Conservation (phyloP, 1,139 yeast species). For the Yamadazyma songkhlaensis region DNA sequence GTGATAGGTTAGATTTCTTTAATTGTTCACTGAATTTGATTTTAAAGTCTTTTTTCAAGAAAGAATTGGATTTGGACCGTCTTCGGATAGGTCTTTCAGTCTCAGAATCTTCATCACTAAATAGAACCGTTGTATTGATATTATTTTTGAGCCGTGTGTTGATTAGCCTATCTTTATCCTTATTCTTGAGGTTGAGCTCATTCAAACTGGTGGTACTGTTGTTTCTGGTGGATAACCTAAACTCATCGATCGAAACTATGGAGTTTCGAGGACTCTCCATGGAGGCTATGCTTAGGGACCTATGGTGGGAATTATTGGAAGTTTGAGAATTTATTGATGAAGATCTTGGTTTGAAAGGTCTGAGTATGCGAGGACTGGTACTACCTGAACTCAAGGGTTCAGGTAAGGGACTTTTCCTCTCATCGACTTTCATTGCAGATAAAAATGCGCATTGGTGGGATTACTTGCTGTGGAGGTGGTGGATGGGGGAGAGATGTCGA, state of each 20-base stretch:
- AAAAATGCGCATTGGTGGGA: not conserved
- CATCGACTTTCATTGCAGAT: slow-evolving; percentile 8
- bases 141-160: slow-evolving; percentile 19
- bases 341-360: slow-evolving; percentile 23
- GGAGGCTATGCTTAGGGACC: slow-evolving; percentile 40
- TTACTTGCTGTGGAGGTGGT: no score
- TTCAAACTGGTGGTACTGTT: slow-evolving; percentile 31
- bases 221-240: slow-evolving; percentile 27
- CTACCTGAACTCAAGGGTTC: slow-evolving; percentile 16
- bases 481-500: no score
- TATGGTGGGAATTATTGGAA: slow-evolving; percentile 22
- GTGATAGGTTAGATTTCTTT: slow-evolving; percentile 8
- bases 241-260: slow-evolving; percentile 40
- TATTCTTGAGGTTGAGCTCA: slow-evolving; percentile 9
- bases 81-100: slow-evolving; percentile 17
- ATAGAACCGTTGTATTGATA: slow-evolving; percentile 9
- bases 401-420: slow-evolving; percentile 12
- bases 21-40: slow-evolving; percentile 25
- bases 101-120: slow-evolving; percentile 39
- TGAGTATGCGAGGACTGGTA: slow-evolving; percentile 22
- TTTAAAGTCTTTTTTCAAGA: slow-evolving; percentile 28
- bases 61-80: slow-evolving; percentile 12
- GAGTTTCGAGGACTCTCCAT: slow-evolving; percentile 44
- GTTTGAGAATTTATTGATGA: slow-evolving; percentile 33
- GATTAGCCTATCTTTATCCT: slow-evolving; percentile 1